Base-by-base conservation (phyloP, 2,329 filamentous ascomycete species). In the Fusarium sp. region DNA sequence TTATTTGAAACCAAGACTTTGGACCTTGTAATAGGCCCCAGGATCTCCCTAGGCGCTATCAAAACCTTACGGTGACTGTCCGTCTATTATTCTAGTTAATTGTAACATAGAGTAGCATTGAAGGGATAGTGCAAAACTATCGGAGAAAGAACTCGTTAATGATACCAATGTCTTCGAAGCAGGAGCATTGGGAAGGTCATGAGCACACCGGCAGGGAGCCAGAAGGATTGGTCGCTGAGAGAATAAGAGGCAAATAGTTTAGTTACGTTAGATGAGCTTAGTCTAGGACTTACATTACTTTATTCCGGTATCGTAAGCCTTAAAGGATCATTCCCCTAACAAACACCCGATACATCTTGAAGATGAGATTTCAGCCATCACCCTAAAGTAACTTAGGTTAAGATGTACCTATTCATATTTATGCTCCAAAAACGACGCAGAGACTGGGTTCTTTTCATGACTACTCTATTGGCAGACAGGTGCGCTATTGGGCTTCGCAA, bases 401-500 rank as follows among this genome's bases (percentile, higher is more conserved):
- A 38, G 4, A n/a, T 38, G 9, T 38, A 10, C 3, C 2, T 2
- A 3, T n/a, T 38, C 18, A 4, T n/a, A 38, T 34, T 18, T 34
- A 5, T 34, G 16, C 5, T 18, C 15, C 16, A 11, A 32, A n/a
- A 6, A 0, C 34, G n/a, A 18, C 3, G 18, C 5, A n/a, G 34
- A 38, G 5, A 38, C 3, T 38, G 11, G 34, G 6, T 18, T n/a
- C 5, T 9, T 11, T 11, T 6, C 34, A 20, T 7, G 8, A 8
- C 6, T 11, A 16, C 8, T 7, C 16, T 65, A 70, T 5, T 9
- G 59, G 30, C 79, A 81, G 5, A 74, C 68, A 7, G 80, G 79
- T 8, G 27, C 47, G 1, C 54, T 69, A 3, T 53, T 72, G 2
- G 80, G 80, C 40, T 75, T 73, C 0, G 58, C 63, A 4, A 75